phyloP scores from a whole-genome alignment of 208 protist species.

The Novymonas esmeraldas region DNA sequence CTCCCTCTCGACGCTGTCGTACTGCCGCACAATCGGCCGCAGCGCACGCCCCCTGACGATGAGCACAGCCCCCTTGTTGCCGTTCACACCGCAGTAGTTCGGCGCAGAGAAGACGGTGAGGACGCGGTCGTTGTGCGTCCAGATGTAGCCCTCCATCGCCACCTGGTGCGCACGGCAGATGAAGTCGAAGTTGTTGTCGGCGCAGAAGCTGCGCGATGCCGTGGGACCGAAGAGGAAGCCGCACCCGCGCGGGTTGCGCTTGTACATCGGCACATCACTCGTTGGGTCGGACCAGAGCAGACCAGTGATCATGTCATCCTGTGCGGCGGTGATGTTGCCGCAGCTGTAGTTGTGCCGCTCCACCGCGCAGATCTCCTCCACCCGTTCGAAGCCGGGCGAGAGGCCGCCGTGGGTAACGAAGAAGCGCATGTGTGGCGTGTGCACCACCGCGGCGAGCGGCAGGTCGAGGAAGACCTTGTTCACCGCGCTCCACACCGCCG shows the following conservation, averaged over 20 bases:
- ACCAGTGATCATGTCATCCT: conserved; percentile 97
- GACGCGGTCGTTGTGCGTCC: conserved; percentile 53
- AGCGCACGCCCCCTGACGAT: conserved; percentile 38
- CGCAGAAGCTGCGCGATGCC: conserved; percentile 95
- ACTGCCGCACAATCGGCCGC: conserved; percentile 53
- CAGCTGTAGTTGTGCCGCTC: conserved; percentile 50
- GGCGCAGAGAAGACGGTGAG: conserved; percentile 78
- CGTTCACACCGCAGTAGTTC: conserved; percentile 78
- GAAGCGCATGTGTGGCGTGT: conserved; percentile 89
- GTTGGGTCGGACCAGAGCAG: conserved; percentile 98
- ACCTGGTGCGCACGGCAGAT: conserved; percentile 94
- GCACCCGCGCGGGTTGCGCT: conserved; percentile 97
- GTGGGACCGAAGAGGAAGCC: conserved; percentile 97
- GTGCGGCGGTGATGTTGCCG: conserved; percentile 90
- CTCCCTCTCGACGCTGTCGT: conserved; percentile 35
- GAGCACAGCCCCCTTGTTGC: conserved; percentile 74
- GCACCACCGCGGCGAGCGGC: conserved; percentile 74
- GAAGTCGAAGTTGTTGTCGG: conserved; percentile 97
- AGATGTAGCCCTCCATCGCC: conserved; percentile 86
- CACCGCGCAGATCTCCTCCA: conserved; percentile 35
- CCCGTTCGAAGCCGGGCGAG: conserved; percentile 78
- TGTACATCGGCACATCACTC: conserved; percentile 85
- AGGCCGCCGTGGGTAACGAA: conserved; percentile 98
- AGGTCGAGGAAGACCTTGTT: conserved; percentile 79
- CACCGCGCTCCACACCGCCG: conserved; percentile 65